These are phyloP conservation scores for Suhomyces yuchorum DNA, from an alignment of 1,139 yeast genomes.

Conservation along the genomic window DNA sequence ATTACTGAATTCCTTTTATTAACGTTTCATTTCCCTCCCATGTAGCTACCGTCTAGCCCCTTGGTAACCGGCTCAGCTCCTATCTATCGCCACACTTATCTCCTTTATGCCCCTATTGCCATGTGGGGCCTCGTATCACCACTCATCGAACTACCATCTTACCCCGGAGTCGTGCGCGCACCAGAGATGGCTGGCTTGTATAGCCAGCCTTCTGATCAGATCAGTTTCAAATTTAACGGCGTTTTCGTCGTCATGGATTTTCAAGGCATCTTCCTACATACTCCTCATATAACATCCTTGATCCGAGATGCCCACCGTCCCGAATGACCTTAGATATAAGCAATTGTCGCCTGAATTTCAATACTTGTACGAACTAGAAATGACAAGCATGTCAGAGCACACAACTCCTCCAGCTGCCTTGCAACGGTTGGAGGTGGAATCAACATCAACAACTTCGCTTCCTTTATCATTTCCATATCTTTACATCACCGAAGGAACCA, in stretches of 20 bases:
- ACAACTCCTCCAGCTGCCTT: slow-evolving; percentile 13
- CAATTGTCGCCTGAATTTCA: slow-evolving; percentile 12
- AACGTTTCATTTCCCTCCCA: neutral
- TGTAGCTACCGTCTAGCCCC: no score
- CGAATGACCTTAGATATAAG: slow-evolving; percentile 5
- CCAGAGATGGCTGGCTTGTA: slow-evolving; percentile 10
- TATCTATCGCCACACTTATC: neutral
- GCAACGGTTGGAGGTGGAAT: slow-evolving; percentile 32
- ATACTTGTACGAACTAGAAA: slow-evolving; percentile 9
- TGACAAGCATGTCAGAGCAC: slow-evolving; percentile 5
- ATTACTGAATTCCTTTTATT: neutral
- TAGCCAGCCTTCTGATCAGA: slow-evolving; percentile 7
- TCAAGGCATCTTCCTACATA: slow-evolving; percentile 5
- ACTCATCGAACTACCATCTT: neutral
- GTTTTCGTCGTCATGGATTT: slow-evolving; percentile 4
- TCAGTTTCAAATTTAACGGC: slow-evolving; percentile 9
- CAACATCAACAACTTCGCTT: slow-evolving; percentile 34
- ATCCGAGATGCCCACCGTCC: slow-evolving; percentile 1
- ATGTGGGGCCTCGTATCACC: neutral
- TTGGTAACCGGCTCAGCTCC: neutral
- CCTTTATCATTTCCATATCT: slow-evolving; percentile 40
- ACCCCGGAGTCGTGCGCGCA: slow-evolving; percentile 3
- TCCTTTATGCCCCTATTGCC: neutral
- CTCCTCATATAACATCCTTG: neutral
- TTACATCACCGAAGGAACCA: slow-evolving; percentile 29